Conservation (phyloP, 164 flowering plant species). For the Umbilicus rupestris region DNA sequence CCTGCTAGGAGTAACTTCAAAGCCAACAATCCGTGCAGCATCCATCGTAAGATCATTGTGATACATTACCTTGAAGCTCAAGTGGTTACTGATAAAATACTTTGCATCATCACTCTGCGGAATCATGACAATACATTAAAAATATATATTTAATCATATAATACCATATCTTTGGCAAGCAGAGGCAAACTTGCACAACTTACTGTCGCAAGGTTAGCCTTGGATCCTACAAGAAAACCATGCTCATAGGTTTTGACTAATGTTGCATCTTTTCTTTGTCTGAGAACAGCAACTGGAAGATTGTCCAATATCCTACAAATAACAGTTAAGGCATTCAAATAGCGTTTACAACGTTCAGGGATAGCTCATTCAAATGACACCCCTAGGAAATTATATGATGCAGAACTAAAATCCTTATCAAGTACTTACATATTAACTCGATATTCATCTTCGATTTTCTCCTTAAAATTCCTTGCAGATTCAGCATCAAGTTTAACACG, state of each 20-base stretch:
- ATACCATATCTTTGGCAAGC: neutral
- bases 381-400: neutral
- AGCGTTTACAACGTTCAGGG: neutral
- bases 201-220: slow-evolving; percentile 46
- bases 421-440: slow-evolving; percentile 45
- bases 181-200: slow-evolving; percentile 8
- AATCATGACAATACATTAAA: slow-evolving; percentile 3
- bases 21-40: slow-evolving; percentile 52
- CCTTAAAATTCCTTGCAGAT: slow-evolving; percentile 41
- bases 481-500: slow-evolving; percentile 25
- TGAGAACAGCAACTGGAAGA: slow-evolving; percentile 87
- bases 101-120: slow-evolving; percentile 47
- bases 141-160: neutral
- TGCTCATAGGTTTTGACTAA: slow-evolving; percentile 63
- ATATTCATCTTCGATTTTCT: slow-evolving; percentile 50
- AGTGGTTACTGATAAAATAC: slow-evolving; percentile 50
- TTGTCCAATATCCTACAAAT: slow-evolving; percentile 57
- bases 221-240: slow-evolving; percentile 83
- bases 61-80: slow-evolving; percentile 55
- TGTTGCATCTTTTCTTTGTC: slow-evolving; percentile 71
- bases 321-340: neutral
- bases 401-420: neutral
- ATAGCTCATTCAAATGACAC: neutral
- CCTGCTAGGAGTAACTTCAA: slow-evolving; percentile 58
- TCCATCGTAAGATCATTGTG: slow-evolving; percentile 45